phyloP scores from a whole-genome alignment of 2,329 filamentous ascomycete species.

The Fusarium luffae region DNA sequence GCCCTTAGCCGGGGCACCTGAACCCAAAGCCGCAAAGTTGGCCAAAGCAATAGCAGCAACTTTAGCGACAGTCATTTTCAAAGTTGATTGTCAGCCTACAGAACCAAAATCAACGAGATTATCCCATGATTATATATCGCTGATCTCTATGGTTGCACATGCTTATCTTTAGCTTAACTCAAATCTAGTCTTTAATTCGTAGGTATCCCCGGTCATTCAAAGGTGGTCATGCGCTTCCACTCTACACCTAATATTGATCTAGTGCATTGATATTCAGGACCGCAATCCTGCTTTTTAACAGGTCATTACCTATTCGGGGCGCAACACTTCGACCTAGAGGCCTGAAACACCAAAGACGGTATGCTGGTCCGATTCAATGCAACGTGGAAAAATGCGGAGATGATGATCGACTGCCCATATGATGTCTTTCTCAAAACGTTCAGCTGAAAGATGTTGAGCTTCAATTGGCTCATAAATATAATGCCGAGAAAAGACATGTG shows the following conservation, averaged over 20 bases:
- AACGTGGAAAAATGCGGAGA: conserved; percentile 11
- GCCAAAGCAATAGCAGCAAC: not conserved
- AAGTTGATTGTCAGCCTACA: not conserved
- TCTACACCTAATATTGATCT: not conserved
- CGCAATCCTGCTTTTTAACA: conserved; percentile 14
- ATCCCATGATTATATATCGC: not conserved
- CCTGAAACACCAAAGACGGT: conserved; percentile 8
- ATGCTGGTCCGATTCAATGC: conserved; percentile 12
- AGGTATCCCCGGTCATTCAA: not conserved
- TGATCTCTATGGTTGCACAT: not conserved
- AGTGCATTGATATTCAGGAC: not conserved
- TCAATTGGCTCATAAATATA: not conserved
- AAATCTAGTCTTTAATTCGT: conserved; percentile 11
- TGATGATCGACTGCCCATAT: conserved; percentile 17
- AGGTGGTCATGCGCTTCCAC: conserved; percentile 12
- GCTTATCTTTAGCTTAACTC: not conserved
- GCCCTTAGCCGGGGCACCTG: not conserved
- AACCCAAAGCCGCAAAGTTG: conserved; percentile 5
- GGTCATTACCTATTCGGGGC: not conserved
- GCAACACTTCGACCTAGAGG: not conserved
- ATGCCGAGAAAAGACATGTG: not conserved
- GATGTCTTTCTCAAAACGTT: not conserved
- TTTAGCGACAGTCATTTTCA: conserved; percentile 6
- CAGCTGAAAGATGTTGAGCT: not conserved
- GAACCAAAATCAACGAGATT: not conserved